A percentile compares a stretch with the other conserved stretches of the same genome.
Conservation (phyloP, 2,329 filamentous ascomycete genomes). For the Aspergillus proliferans region DNA sequence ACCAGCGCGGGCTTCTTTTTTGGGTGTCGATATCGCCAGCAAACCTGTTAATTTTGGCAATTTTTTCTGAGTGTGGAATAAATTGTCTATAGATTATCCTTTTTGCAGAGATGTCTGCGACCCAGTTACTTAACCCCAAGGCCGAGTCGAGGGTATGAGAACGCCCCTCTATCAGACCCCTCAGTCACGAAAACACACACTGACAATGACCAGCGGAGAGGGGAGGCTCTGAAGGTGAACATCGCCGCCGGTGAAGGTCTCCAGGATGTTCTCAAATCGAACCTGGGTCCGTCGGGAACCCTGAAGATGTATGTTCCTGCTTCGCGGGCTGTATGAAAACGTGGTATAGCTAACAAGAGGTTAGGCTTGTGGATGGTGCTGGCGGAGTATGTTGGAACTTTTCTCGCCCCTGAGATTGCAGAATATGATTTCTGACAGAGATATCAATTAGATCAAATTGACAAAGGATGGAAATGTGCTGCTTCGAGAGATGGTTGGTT, state of each 20-base stretch:
- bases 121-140: constrained; percentile 97
- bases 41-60: constrained; percentile 16
- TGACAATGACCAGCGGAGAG: constrained; percentile 67
- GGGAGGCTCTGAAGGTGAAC: constrained; percentile 94
- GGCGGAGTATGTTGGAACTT: constrained; percentile 44
- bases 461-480: constrained; percentile 97
- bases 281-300: constrained; percentile 86
- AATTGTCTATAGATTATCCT: constrained; percentile 19
- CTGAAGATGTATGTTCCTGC: constrained; percentile 72
- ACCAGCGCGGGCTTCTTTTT: constrained; percentile 18
- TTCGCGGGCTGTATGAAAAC: not conserved
- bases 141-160: constrained; percentile 84
- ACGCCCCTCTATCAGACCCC: constrained; percentile 23
- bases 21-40: constrained; percentile 14
- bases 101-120: constrained; percentile 71
- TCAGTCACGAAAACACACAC: constrained; percentile 30
- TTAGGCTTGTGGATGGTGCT: constrained; percentile 56
- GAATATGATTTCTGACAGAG: constrained; percentile 12
- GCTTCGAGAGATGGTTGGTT: constrained; percentile 57
- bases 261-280: constrained; percentile 91
- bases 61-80: constrained; percentile 13
- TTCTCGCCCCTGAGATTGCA: constrained; percentile 4
- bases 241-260: constrained; percentile 92
- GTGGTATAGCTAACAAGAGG: constrained; percentile 23
- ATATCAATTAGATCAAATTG: constrained; percentile 71